Conservation (phyloP, 169 alveolate genomes). For the Cryptosporidium viatorum region DNA sequence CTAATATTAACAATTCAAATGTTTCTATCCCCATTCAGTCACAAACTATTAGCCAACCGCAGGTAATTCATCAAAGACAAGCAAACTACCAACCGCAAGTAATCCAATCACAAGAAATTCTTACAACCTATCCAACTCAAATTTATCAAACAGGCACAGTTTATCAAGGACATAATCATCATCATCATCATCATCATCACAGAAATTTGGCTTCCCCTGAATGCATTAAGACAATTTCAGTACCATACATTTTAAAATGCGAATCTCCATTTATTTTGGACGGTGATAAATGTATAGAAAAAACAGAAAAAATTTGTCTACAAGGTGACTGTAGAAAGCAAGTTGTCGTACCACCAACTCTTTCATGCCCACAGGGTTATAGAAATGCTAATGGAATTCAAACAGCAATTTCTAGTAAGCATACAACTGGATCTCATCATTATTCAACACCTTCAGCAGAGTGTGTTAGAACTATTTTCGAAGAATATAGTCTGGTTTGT, state of each 20-base stretch:
- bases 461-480: conserved; percentile 64
- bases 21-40: not conserved
- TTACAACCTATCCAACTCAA: conserved; percentile 13
- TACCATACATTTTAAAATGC: conserved; percentile 59
- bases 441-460: conserved; percentile 68
- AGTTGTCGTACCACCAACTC: conserved; percentile 50
- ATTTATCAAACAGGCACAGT: conserved; percentile 10
- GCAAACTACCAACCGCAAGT: conserved; percentile 22
- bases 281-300: conserved; percentile 65
- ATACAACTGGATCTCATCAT: conserved; percentile 23
- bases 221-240: conserved; percentile 64
- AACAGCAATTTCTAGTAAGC: conserved; percentile 70
- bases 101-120: conserved; percentile 1
- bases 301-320: conserved; percentile 64
- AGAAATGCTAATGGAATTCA: conserved; percentile 70
- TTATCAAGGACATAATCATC: conserved; percentile 44
- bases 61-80: conserved; percentile 14
- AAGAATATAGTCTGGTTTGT: conserved; percentile 63
- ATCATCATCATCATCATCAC: conserved; percentile 68
- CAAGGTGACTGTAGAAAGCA: conserved; percentile 67
- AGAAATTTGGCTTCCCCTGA: conserved; percentile 37
- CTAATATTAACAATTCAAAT: not conserved
- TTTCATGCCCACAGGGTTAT: conserved; percentile 65
- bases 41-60: conserved; percentile 25
- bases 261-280: conserved; percentile 65